Conservation (phyloP, 2,329 filamentous ascomycete species). For the Phyllosticta ampelicida region DNA sequence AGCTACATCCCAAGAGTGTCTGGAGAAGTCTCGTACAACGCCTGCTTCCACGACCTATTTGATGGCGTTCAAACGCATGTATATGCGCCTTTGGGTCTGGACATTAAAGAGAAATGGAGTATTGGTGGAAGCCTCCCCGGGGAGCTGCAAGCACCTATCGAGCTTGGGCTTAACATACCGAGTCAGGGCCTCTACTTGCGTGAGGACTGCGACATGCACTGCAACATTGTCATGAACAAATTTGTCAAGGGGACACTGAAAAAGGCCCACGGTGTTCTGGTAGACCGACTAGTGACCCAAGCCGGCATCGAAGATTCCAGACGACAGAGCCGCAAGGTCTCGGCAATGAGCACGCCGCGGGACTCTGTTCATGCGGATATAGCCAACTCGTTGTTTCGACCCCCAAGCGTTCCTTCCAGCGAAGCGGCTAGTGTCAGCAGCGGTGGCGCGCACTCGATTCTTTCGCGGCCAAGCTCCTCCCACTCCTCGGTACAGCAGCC, state of each 20-base stretch:
- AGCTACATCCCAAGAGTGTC: slow-evolving; percentile 59
- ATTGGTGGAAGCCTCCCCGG: slow-evolving; percentile 61
- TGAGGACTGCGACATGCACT: slow-evolving; percentile 78
- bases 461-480: background rate
- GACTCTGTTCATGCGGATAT: background rate
- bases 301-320: slow-evolving; percentile 2
- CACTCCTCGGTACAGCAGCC: background rate
- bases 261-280: slow-evolving; percentile 60
- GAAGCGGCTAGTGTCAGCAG: background rate
- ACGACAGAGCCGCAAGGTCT: background rate
- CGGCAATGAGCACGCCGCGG: background rate
- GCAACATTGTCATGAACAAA: slow-evolving; percentile 61
- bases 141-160: slow-evolving; percentile 53
- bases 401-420: background rate
- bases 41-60: slow-evolving; percentile 65
- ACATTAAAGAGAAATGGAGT: slow-evolving; percentile 69
- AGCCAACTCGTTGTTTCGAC: background rate
- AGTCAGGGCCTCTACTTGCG: slow-evolving; percentile 62
- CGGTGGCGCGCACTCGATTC: background rate
- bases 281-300: slow-evolving; percentile 38
- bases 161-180: slow-evolving; percentile 57
- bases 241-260: slow-evolving; percentile 80
- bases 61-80: slow-evolving; percentile 70
- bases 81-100: slow-evolving; percentile 70
- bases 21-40: slow-evolving; percentile 65